These are phyloP conservation scores for Euphorbia celastroides DNA, from an alignment of 441 rosid genomes.

Conservation along the genomic window DNA sequence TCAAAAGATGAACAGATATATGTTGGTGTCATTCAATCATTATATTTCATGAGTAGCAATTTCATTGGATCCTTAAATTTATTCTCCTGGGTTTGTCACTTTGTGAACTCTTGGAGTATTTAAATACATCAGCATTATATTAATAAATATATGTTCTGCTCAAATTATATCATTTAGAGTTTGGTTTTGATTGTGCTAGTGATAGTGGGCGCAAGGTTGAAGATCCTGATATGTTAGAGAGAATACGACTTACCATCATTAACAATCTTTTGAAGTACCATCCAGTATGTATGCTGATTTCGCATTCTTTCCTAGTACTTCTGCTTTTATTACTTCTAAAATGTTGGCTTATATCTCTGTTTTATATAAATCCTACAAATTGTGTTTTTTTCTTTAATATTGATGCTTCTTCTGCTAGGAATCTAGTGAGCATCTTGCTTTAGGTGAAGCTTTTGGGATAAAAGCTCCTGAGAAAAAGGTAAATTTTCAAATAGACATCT, in stretches of 20 bases:
- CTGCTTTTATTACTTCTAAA: background rate
- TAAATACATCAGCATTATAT: background rate
- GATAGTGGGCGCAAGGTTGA: conserved; percentile 92
- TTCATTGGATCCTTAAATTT: background rate
- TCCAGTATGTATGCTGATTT: conserved; percentile 57
- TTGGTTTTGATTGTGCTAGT: conserved; percentile 38
- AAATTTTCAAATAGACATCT: background rate
- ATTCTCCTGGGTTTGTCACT: background rate
- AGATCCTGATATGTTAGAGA: conserved; percentile 85
- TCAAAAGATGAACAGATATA: background rate
- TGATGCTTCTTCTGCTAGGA: conserved; percentile 39
- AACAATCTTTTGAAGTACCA: conserved; percentile 92
- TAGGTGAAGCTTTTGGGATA: conserved; percentile 96
- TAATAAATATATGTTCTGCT: background rate
- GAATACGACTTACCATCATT: conserved; percentile 85
- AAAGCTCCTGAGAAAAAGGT: conserved; percentile 89
- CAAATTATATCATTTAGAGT: conserved; percentile 17
- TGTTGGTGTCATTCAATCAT: background rate
- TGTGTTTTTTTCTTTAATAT: background rate
- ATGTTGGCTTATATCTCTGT: background rate
- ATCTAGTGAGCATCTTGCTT: conserved; percentile 81
- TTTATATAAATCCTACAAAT: background rate
- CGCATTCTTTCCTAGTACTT: background rate
- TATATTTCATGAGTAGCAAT: background rate
- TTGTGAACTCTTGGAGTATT: conserved; percentile 4